Evolutionary conservation across 176 grass and related monocot species (phyloP).

Genomic region (Phoenix roebelenii): DNA sequence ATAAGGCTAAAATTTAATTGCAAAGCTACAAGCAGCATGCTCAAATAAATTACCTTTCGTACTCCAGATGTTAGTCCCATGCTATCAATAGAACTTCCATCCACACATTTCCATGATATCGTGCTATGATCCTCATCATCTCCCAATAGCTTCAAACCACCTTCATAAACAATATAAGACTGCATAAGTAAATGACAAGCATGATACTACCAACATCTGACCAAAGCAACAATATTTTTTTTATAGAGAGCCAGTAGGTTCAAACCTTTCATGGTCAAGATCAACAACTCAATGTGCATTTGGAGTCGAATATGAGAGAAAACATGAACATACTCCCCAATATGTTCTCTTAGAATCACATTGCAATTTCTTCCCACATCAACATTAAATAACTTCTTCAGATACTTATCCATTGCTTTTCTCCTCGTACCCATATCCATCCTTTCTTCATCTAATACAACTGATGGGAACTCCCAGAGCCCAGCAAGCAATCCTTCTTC

Average conservation of each 20-base stretch:
- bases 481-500: slow-evolving; percentile 88
- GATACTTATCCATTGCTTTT: slow-evolving; percentile 64
- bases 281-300: slow-evolving; percentile 82
- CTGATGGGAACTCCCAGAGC: slow-evolving; percentile 86
- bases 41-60: slow-evolving; percentile 49
- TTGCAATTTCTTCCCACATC: slow-evolving; percentile 10
- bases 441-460: slow-evolving; percentile 43
- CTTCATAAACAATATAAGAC: slow-evolving; percentile 27
- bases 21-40: too few species aligned
- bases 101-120: slow-evolving; percentile 41
- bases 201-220: background rate
- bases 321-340: slow-evolving; percentile 71
- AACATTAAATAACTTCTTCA: slow-evolving; percentile 42
- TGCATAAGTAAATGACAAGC: slow-evolving; percentile 4
- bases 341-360: slow-evolving; percentile 52
- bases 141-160: slow-evolving; percentile 27
- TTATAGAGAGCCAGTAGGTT: background rate
- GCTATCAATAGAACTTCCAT: slow-evolving; percentile 36
- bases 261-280: slow-evolving; percentile 61
- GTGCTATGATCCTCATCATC: slow-evolving; percentile 12
- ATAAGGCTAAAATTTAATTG: too few species aligned
- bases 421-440: slow-evolving; percentile 38
- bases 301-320: slow-evolving; percentile 84
- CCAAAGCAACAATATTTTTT: background rate
- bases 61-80: slow-evolving; percentile 83